These are phyloP conservation scores for Aeminium ludgeri DNA, from an alignment of 495 filamentous ascomycete genomes.

Conservation along the genomic window DNA sequence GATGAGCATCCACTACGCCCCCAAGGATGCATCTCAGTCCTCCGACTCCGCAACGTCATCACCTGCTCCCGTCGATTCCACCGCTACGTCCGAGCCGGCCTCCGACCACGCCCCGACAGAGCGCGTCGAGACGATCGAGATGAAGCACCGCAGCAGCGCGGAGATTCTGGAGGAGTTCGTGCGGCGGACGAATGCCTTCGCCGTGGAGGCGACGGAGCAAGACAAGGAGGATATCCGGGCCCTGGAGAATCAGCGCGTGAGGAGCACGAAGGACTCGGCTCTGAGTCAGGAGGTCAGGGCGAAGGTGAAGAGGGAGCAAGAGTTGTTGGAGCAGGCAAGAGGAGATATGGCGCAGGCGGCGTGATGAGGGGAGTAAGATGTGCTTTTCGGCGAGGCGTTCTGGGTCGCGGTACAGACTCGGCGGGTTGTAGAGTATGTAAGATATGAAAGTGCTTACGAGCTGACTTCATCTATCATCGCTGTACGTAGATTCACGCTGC, in stretches of 20 bases:
- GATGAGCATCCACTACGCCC: constrained; percentile 55
- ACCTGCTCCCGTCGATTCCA: constrained; percentile 17
- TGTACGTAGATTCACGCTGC: too few relatives aligned
- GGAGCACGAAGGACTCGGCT: constrained; percentile 38
- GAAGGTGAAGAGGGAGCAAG: constrained; percentile 45
- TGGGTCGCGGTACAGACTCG: not conserved
- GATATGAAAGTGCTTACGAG: too few relatives aligned
- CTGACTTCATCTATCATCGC: too few relatives aligned
- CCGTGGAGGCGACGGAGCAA: constrained; percentile 46
- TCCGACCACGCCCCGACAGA: constrained; percentile 28
- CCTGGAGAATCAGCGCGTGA: constrained; percentile 38
- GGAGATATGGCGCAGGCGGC: constrained; percentile 16
- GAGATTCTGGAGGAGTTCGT: constrained; percentile 56
- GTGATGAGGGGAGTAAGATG: not conserved
- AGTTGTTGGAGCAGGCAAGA: constrained; percentile 23
- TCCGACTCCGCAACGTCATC: constrained; percentile 21
- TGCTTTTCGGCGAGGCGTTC: not conserved
- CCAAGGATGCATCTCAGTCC: constrained; percentile 17
- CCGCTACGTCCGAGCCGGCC: constrained; percentile 24
- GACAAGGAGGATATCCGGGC: constrained; percentile 35
- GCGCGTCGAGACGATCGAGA: constrained; percentile 37
- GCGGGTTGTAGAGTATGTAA: too few relatives aligned
- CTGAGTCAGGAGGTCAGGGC: constrained; percentile 44
- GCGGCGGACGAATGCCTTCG: constrained; percentile 47
- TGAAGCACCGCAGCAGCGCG: constrained; percentile 41